Evolutionary conservation across 169 alveolate genomes (phyloP), one percentile per base, ranked within the genome.

Genomic region (Ichthyophthirius multifiliis): DNA sequence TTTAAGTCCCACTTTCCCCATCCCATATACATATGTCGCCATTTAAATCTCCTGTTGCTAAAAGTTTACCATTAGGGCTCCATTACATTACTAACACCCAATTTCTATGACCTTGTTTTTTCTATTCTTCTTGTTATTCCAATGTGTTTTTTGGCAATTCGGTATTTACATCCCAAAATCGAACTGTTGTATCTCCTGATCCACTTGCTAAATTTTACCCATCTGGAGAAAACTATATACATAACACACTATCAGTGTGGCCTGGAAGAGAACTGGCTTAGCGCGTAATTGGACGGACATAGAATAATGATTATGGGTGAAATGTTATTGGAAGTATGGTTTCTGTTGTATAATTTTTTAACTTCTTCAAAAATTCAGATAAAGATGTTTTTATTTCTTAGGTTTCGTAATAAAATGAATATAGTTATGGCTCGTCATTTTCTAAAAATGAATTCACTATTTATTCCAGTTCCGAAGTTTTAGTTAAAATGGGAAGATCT

Each of bases 1-100:
- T 75, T 84, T 86, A 80, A 16, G 87, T 62, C 43, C 89, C 93
- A 47, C 85, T 85, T 43, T 80, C 67, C 18, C 94, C 93, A 71
- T 94, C 89, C 99, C 99, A 96, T 7, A 95, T 79, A 15, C 94
- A 83, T 35, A 95, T 85, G 48, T 76, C 65, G 13, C 95, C 93
- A 65, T 96, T 98, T 95, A 95, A 97, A 43, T 98, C 98, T 39
- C 98, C 99, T 5, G 98, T 93, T 0, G 99, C 97, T 18, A 98
- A 75, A 43, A 91, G 79, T 46, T 90, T 74, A 31, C 98, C 91
- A 83, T 97, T 98, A n/a, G 99, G 99, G 5, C 98, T 94, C 96
- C 97, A 98, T 18, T 91, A 46, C n/a, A 98, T 92, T 64, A 93
- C 82, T 78, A 97, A 65, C 18, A 98, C 99, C 99, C 99, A 97